Evolutionary conservation across 768 basidiomycete genomes (phyloP).

Genomic region (Auricularia sp.): DNA sequence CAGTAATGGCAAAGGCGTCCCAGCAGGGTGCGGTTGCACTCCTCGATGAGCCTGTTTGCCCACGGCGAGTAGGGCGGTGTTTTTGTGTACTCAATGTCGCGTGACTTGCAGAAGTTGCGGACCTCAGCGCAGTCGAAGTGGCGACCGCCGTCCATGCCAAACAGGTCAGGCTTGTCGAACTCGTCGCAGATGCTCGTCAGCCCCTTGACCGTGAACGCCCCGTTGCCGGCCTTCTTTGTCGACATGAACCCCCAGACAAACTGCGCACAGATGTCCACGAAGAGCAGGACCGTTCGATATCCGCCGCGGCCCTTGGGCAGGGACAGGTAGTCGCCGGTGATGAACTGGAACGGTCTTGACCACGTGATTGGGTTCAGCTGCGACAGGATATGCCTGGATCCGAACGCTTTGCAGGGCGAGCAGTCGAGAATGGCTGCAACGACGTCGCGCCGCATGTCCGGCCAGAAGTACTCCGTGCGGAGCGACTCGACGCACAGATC

Average conservation of each 20-base stretch:
- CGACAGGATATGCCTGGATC: conserved; percentile 1
- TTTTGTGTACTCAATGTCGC: neutral
- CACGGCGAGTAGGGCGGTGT: conserved; percentile 1
- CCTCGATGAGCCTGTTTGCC: neutral
- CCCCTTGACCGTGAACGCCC: conserved; percentile 15
- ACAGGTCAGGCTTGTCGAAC: neutral
- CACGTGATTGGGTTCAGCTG: conserved; percentile 4
- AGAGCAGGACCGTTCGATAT: conserved; percentile 3
- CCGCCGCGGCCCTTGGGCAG: conserved; percentile 2
- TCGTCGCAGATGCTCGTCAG: conserved; percentile 14
- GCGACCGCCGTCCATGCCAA: neutral
- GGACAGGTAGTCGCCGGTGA: conserved; percentile 8
- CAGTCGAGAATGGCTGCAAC: neutral
- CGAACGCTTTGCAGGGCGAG: neutral
- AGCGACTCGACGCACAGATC: conserved; percentile 1
- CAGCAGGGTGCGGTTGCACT: neutral
- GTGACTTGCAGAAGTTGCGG: neutral
- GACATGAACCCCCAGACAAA: conserved; percentile 22
- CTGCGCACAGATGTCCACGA: conserved; percentile 16
- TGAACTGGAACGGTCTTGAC: conserved; percentile 3
- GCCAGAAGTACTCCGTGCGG: conserved; percentile 1
- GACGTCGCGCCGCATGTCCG: conserved; percentile 4
- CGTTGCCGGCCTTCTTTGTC: conserved; percentile 17
- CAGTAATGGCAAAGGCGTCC: neutral
- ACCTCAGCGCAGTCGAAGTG: conserved; percentile 1